phyloP scores from a whole-genome alignment of 257 asterid genomes.

The Solanum medicagineum region DNA sequence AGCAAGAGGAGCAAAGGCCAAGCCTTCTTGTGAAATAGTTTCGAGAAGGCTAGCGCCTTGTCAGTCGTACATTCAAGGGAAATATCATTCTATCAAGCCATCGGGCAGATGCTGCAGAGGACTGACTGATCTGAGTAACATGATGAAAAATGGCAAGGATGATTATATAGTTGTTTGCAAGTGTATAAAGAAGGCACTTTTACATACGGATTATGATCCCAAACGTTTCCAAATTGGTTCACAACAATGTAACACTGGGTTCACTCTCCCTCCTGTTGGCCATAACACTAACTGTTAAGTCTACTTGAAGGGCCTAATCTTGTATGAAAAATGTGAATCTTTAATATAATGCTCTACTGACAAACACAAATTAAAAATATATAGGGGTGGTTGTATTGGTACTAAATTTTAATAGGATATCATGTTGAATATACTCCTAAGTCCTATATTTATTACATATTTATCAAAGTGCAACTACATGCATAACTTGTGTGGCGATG shows the following conservation, averaged over 20 bases:
- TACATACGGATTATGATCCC: background rate
- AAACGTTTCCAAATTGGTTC: background rate
- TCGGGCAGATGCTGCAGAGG: background rate
- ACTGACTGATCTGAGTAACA: background rate
- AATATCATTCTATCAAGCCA: background rate
- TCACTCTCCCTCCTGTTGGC: background rate
- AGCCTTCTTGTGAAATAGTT: background rate
- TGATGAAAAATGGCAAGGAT: background rate
- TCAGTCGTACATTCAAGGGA: background rate
- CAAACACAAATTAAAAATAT: background rate
- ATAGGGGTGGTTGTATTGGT: background rate
- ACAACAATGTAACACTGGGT: background rate
- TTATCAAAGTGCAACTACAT: background rate
- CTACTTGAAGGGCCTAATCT: background rate
- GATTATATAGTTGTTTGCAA: background rate
- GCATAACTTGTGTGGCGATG: background rate
- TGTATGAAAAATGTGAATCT: background rate
- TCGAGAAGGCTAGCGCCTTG: background rate
- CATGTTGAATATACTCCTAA: background rate
- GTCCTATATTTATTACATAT: background rate
- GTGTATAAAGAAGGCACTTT: background rate
- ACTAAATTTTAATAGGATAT: background rate
- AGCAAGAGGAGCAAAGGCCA: background rate
- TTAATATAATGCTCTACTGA: background rate
- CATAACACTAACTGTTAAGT: background rate